Evolutionary conservation across 306 rosid species (phyloP).

Genomic region (Malus domestica): DNA sequence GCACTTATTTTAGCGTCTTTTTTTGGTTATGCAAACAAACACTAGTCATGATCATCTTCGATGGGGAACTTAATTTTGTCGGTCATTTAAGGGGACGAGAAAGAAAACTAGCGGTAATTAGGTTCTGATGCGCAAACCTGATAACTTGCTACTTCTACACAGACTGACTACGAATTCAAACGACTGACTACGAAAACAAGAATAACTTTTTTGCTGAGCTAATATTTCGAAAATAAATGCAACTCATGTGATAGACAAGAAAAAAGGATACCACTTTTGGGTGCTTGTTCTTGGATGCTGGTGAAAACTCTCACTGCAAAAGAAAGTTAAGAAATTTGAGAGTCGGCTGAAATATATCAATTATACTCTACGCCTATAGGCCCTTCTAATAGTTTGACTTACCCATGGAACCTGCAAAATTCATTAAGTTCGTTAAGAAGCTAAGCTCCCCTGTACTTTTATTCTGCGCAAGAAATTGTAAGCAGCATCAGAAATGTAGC

Average conservation of each 20-base stretch:
- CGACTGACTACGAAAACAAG: neutral
- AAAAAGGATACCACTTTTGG: constrained; percentile 72
- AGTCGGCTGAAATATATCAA: constrained; percentile 1
- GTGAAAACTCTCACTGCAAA: constrained; percentile 91
- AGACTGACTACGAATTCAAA: neutral
- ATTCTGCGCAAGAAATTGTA: constrained; percentile 48
- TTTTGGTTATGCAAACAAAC: neutral
- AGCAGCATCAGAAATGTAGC: constrained; percentile 18
- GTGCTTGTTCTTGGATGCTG: constrained; percentile 84
- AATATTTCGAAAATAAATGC: neutral
- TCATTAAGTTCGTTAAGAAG: constrained; percentile 88
- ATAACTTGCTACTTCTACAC: neutral
- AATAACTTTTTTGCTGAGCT: neutral
- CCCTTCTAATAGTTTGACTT: constrained; percentile 25
- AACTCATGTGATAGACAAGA: neutral
- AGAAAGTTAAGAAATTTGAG: constrained; percentile 8
- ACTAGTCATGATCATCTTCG: neutral
- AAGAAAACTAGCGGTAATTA: neutral
- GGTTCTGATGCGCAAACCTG: neutral
- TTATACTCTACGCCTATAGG: constrained; percentile 8
- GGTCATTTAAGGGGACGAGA: neutral
- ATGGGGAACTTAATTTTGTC: neutral
- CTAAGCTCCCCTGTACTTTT: constrained; percentile 97
- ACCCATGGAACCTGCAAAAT: constrained; percentile 88
- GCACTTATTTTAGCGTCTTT: neutral